Conservation (phyloP, 345 rosid genomes). For the Schrenkiella parvula region DNA sequence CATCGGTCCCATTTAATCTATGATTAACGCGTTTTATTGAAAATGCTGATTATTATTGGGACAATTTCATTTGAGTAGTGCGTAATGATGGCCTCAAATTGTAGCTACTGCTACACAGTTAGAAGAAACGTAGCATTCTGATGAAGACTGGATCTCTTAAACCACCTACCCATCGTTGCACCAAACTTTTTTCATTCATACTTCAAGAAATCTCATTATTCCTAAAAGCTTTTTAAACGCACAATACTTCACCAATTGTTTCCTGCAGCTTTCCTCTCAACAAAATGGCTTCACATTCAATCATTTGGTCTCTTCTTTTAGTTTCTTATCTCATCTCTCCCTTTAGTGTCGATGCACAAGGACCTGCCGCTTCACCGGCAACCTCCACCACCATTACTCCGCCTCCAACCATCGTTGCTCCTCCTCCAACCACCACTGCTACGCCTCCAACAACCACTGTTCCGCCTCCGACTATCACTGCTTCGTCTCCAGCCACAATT, state of each 20-base stretch:
- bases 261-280: conserved; percentile 23
- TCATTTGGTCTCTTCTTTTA: conserved; percentile 36
- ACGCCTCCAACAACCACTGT: conserved; percentile 35
- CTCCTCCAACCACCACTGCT: conserved; percentile 26
- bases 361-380: conserved; percentile 69
- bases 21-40: background rate
- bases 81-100: conserved; percentile 7
- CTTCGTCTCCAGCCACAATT: conserved; percentile 14
- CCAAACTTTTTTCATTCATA: conserved; percentile 38
- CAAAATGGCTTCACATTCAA: conserved; percentile 43
- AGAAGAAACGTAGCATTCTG: conserved; percentile 54
- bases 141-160: conserved; percentile 44
- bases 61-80: background rate
- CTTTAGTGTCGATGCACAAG: conserved; percentile 50
- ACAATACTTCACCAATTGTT: conserved; percentile 26
- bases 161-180: conserved; percentile 42
- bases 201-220: conserved; percentile 7
- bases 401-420: conserved; percentile 30
- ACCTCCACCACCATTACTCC: conserved; percentile 43
- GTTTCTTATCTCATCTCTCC: conserved; percentile 35
- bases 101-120: conserved; percentile 22
- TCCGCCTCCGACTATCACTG: conserved; percentile 25
- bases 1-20: conserved; percentile 17
- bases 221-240: background rate
- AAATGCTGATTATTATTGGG: background rate